These are phyloP conservation scores for Echria macrotheca DNA, from an alignment of 495 filamentous ascomycete genomes.

Conservation along the genomic window DNA sequence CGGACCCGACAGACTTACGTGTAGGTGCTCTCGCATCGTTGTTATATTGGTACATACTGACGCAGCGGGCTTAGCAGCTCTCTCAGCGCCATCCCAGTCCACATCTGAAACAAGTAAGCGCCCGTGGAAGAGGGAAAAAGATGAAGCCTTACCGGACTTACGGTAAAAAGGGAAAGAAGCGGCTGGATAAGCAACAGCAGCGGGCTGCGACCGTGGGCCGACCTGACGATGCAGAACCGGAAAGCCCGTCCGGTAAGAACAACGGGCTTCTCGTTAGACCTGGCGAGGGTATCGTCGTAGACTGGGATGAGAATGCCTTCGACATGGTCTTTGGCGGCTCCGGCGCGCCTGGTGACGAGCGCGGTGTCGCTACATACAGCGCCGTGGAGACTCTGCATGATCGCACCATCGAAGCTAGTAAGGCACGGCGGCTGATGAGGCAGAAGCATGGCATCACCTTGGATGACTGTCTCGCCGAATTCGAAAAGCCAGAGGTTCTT, in stretches of 20 bases:
- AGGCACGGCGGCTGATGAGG: constrained; percentile 53
- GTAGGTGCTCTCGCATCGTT: too few relatives aligned
- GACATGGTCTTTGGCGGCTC: constrained; percentile 56
- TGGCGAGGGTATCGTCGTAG: constrained; percentile 77
- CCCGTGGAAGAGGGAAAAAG: constrained; percentile 32
- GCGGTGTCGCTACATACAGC: constrained; percentile 47
- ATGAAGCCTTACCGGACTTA: constrained; percentile 30
- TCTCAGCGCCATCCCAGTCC: neutral
- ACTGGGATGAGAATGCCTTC: constrained; percentile 65
- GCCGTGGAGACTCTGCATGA: constrained; percentile 53
- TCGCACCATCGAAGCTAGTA: constrained; percentile 57
- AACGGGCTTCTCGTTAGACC: constrained; percentile 63
- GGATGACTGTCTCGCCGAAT: constrained; percentile 90
- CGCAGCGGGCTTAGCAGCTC: constrained; percentile 2
- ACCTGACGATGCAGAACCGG: constrained; percentile 13
- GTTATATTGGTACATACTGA: too few relatives aligned
- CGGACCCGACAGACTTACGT: constrained; percentile 24
- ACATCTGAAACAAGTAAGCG: constrained; percentile 17
- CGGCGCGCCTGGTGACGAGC: constrained; percentile 21
- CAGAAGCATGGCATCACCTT: constrained; percentile 71
- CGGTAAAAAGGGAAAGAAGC: constrained; percentile 33
- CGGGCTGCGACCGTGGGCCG: constrained; percentile 26
- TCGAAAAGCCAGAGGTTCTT: constrained; percentile 85
- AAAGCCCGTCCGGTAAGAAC: constrained; percentile 28
- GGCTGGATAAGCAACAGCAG: constrained; percentile 30